Conservation (phyloP, 306 rosid genomes). For the Lablab purpureus region DNA sequence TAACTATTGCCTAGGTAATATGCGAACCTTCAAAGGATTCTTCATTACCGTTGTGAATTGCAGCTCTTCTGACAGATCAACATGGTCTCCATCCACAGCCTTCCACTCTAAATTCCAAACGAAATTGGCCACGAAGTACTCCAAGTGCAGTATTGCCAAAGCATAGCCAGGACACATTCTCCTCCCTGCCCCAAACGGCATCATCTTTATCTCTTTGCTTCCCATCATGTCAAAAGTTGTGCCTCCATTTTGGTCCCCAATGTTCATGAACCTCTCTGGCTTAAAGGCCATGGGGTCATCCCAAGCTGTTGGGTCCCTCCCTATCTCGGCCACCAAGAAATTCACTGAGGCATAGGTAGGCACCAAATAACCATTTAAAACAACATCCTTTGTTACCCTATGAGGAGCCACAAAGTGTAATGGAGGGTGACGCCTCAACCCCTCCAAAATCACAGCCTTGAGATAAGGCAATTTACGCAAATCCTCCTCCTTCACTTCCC, state of each 20-base stretch:
- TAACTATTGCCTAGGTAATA: conserved; percentile 45
- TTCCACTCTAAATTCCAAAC: conserved; percentile 54
- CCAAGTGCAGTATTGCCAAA: conserved; percentile 49
- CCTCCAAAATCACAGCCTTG: conserved; percentile 55
- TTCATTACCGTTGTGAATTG: conserved; percentile 54
- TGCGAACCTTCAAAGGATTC: conserved; percentile 43
- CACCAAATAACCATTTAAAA: conserved; percentile 50
- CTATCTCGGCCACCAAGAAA: conserved; percentile 59
- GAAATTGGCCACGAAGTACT: conserved; percentile 55
- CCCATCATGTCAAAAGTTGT: conserved; percentile 50
- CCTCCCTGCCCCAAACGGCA: conserved; percentile 61
- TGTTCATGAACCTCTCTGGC: conserved; percentile 55
- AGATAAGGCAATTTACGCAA: conserved; percentile 50
- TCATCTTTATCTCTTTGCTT: conserved; percentile 52
- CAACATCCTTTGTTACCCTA: conserved; percentile 50
- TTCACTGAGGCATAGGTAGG: conserved; percentile 50
- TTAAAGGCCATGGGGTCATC: conserved; percentile 56
- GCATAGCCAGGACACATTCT: conserved; percentile 59
- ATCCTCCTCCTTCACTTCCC: conserved; percentile 52
- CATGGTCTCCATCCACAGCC: conserved; percentile 5
- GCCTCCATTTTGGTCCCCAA: conserved; percentile 2
- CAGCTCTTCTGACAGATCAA: conserved; percentile 50
- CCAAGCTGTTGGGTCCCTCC: conserved; percentile 54
- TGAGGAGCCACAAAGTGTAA: conserved; percentile 55
- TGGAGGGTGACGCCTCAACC: conserved; percentile 58